Evolutionary conservation across 106 monocot genomes (phyloP).

Genomic region (Triglochin maritima): DNA sequence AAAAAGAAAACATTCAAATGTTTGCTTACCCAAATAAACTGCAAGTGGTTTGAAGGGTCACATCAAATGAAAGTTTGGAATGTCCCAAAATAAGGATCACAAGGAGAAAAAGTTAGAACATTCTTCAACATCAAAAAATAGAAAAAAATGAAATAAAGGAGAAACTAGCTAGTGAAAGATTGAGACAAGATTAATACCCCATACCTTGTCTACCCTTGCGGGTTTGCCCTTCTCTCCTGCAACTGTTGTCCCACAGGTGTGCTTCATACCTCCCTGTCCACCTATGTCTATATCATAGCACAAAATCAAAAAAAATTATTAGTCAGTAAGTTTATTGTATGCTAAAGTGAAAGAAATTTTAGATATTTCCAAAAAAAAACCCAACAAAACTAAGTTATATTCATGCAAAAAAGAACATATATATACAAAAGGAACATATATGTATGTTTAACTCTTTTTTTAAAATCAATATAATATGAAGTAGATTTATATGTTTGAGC

Average conservation of each 20-base stretch:
- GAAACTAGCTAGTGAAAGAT: neutral
- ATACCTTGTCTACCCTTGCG: conserved; percentile 92
- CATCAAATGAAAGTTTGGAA: neutral
- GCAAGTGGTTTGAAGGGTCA: conserved; percentile 10
- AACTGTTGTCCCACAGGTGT: conserved; percentile 96
- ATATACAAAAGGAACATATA: neutral
- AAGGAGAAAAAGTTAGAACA: neutral
- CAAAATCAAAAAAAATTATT: neutral
- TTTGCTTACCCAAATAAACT: conserved; percentile 84
- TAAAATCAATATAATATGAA: neutral
- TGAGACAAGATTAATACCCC: neutral
- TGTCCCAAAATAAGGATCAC: too few species aligned
- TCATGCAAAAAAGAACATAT: neutral
- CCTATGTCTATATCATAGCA: conserved; percentile 49
- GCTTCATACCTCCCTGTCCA: conserved; percentile 99
- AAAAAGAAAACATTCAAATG: neutral
- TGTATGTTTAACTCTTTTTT: neutral
- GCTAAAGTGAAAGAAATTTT: too few species aligned
- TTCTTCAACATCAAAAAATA: neutral
- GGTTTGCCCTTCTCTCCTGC: conserved; percentile 93
- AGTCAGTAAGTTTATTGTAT: too few species aligned
- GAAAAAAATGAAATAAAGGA: neutral
- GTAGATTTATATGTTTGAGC: neutral
- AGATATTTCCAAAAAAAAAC: neutral
- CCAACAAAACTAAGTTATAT: neutral